Evolutionary conservation across 75 land plant species (phyloP).

Genomic region (Pinus albicaulis): DNA sequence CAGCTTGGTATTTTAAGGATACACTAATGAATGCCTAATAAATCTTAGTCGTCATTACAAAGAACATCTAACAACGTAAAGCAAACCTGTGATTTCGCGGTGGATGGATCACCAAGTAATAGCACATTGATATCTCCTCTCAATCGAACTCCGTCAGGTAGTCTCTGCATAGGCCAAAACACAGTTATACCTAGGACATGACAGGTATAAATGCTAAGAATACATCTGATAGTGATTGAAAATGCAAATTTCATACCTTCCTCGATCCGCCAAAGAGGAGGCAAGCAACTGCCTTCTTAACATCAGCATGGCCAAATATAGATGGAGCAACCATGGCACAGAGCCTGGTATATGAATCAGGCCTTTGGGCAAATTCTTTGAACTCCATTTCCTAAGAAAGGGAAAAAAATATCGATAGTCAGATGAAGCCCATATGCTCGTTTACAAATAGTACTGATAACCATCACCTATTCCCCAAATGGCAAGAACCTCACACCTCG

Average conservation of each 20-base stretch:
- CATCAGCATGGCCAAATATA: constrained; percentile 94
- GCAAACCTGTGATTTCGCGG: constrained; percentile 96
- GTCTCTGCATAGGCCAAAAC: constrained; percentile 38
- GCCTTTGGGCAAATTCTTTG: constrained; percentile 87
- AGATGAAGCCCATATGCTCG: no score
- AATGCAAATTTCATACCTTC: constrained; percentile 53
- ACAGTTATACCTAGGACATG: not conserved
- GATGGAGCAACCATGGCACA: constrained; percentile 94
- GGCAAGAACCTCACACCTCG: constrained; percentile 44
- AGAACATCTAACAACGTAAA: not conserved
- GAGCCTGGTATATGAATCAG: constrained; percentile 65
- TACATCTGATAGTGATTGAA: not conserved
- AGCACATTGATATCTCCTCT: constrained; percentile 96
- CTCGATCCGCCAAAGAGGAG: constrained; percentile 92
- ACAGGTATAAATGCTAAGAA: not conserved
- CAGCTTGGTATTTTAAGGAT: no score
- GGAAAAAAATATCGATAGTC: no score
- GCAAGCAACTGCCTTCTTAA: constrained; percentile 96
- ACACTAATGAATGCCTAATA: not conserved
- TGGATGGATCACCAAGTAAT: constrained; percentile 96
- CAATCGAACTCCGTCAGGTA: constrained; percentile 93
- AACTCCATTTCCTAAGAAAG: constrained; percentile 65
- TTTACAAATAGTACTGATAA: no score
- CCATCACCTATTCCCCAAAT: not conserved
- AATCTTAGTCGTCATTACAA: not conserved